Evolutionary conservation across 2,329 filamentous ascomycete species (phyloP).

Genomic region (Calonectria ilicicola): DNA sequence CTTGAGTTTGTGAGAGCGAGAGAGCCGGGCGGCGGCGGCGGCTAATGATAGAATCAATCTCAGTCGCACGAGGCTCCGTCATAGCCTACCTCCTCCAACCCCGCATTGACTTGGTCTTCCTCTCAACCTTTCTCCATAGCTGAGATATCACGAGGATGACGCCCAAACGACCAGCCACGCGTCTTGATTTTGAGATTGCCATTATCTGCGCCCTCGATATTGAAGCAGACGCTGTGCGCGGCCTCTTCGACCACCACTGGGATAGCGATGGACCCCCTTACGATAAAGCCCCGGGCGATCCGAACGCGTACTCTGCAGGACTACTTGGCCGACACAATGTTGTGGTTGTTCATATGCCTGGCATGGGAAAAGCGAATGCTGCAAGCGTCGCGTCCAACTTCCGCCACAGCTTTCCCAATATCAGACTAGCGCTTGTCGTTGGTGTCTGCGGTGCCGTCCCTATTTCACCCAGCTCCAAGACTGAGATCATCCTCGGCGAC

Average conservation of each 20-base stretch:
- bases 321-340: neutral
- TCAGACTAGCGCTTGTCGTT: slow-evolving; percentile 6
- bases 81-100: too few species aligned
- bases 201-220: slow-evolving; percentile 35
- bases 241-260: slow-evolving; percentile 35
- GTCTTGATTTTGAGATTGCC: slow-evolving; percentile 28
- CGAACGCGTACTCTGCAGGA: neutral
- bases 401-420: neutral
- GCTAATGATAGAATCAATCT: too few species aligned
- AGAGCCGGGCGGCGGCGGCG: too few species aligned
- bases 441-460: slow-evolving; percentile 34
- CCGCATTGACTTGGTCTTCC: too few species aligned
- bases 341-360: neutral
- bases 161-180: neutral
- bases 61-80: too few species aligned
- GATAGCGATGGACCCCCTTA: slow-evolving; percentile 26
- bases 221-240: slow-evolving; percentile 32
- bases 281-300: slow-evolving; percentile 41
- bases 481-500: slow-evolving; percentile 41
- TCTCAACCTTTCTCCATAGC: too few species aligned
- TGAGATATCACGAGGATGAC: too few species aligned
- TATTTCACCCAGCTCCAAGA: neutral
- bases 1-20: too few species aligned
- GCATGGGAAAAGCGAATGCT: neutral
- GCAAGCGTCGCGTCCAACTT: neutral